Base-by-base conservation (phyloP, 2,329 filamentous ascomycete genomes). In the Verticillium nonalfalfae region DNA sequence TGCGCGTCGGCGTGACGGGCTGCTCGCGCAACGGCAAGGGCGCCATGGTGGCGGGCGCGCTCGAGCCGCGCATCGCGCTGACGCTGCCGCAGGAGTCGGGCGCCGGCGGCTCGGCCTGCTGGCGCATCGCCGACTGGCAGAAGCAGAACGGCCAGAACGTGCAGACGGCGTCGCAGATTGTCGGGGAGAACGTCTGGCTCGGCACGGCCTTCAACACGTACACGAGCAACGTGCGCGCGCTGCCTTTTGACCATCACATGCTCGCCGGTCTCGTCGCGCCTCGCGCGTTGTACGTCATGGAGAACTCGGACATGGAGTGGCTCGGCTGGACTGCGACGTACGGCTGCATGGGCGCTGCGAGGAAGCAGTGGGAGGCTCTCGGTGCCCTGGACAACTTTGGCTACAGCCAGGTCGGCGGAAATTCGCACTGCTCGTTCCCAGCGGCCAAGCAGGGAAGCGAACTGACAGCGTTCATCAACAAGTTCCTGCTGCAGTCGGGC, bases 151-250 rank as follows among this genome's bases (percentile, higher is more conserved):
- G 75, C 35, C 75, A 77, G 65, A 77, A 78, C 52, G 79, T 81
- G 35, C 80, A 83, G 68, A 81, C 79, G 4, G 75, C 80, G 2
- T 69, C 73, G 31, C 72, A 84, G 70, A 84, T 83, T 57, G 74
- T 83, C 4, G 72, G 68, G n/a, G 81, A 83, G 68, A 83, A 84
- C 59, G 78, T 79, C 4, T 83, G 81, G 81, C 82, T 83, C 73
- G 78, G 78, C 18, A 73, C 70, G 1, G 68, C 68, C 31, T 83
- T 84, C 70, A 76, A 81, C 59, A 87, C 77, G 45, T 72, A 76
- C 62, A 73, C 75, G 81, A 82, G 87, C 74, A 78, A 67, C 52
- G 72, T 76, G 61, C 75, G 75, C 61, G 70, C 72, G 60, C 71
- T 83, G 7, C 79, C 81, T 4, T 76, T 79, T 61, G 81, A 84